Conservation (phyloP, 73 alveolate genomes). For the Paramecium bursaria region DNA sequence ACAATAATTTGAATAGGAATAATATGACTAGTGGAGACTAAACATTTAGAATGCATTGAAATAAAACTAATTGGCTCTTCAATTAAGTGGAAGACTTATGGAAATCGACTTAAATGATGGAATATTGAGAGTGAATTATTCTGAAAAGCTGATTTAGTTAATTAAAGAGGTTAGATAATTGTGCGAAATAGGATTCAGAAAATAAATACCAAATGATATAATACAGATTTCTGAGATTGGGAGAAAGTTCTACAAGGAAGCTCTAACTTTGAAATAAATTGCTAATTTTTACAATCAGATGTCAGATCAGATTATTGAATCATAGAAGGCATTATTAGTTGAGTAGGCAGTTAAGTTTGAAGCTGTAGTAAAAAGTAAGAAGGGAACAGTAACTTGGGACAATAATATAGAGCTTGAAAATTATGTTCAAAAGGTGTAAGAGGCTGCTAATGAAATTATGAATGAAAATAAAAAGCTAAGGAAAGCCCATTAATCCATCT, state of each 20-base stretch:
- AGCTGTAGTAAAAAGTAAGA: conserved; percentile 75
- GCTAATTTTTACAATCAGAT: conserved; percentile 98
- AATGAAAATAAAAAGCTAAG: conserved; percentile 95
- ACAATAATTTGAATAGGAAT: conserved; percentile 77
- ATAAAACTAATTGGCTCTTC: conserved; percentile 71
- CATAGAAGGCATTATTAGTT: conserved; percentile 94
- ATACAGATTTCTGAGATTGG: conserved; percentile 87
- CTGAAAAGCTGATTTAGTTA: conserved; percentile 93
- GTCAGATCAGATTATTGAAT: conserved; percentile 94
- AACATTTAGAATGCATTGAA: conserved; percentile 68
- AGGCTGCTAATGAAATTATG: conserved; percentile 93
- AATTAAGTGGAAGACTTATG: conserved; percentile 86
- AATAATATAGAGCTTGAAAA: conserved; percentile 91
- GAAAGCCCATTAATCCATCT: conserved; percentile 88
- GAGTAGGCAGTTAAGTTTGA: conserved; percentile 96
- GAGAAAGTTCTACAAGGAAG: conserved; percentile 95
- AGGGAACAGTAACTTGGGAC: conserved; percentile 89
- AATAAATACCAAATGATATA: conserved; percentile 78
- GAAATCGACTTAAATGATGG: conserved; percentile 96
- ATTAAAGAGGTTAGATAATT: conserved; percentile 95
- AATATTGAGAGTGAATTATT: conserved; percentile 91
- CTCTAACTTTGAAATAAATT: conserved; percentile 87
- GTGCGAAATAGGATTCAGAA: conserved; percentile 93
- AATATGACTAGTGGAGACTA: conserved; percentile 78
- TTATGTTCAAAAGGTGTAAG: conserved; percentile 89